Evolutionary conservation across 306 rosid species (phyloP).

Genomic region (Coriaria nepalensis): DNA sequence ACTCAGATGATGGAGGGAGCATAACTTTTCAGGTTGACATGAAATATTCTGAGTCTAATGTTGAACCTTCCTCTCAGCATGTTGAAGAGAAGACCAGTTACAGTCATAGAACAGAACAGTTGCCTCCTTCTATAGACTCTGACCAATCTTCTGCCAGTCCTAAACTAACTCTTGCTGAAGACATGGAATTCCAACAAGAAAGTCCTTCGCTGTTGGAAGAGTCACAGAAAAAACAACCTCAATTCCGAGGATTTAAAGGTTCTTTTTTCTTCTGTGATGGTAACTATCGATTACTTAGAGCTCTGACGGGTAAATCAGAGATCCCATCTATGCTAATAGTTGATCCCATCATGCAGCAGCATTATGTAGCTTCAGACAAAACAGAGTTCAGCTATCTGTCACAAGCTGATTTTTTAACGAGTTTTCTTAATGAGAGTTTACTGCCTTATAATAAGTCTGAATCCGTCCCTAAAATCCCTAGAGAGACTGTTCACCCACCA

Average conservation of each 20-base stretch:
- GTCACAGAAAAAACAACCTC: constrained; percentile 26
- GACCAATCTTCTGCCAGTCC: constrained; percentile 24
- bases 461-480: constrained; percentile 30
- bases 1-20: constrained; percentile 8
- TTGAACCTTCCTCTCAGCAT: constrained; percentile 22
- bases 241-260: constrained; percentile 44
- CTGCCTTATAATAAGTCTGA: constrained; percentile 55
- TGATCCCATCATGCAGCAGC: constrained; percentile 67
- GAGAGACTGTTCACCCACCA: constrained; percentile 56
- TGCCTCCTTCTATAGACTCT: constrained; percentile 16
- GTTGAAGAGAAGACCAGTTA: constrained; percentile 27
- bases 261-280: constrained; percentile 82
- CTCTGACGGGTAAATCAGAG: constrained; percentile 50
- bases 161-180: constrained; percentile 22
- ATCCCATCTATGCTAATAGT: constrained; percentile 67
- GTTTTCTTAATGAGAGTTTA: constrained; percentile 57
- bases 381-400: constrained; percentile 37
- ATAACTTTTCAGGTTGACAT: constrained; percentile 21
- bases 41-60: constrained; percentile 25
- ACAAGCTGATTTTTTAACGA: constrained; percentile 39
- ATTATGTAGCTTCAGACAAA: constrained; percentile 50
- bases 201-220: constrained; percentile 22
- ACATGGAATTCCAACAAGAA: constrained; percentile 21
- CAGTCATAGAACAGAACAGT: constrained; percentile 22
- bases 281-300: constrained; percentile 52